Base-by-base conservation (phyloP, 163 green algal species). In the Prototheca wickerhamii region DNA sequence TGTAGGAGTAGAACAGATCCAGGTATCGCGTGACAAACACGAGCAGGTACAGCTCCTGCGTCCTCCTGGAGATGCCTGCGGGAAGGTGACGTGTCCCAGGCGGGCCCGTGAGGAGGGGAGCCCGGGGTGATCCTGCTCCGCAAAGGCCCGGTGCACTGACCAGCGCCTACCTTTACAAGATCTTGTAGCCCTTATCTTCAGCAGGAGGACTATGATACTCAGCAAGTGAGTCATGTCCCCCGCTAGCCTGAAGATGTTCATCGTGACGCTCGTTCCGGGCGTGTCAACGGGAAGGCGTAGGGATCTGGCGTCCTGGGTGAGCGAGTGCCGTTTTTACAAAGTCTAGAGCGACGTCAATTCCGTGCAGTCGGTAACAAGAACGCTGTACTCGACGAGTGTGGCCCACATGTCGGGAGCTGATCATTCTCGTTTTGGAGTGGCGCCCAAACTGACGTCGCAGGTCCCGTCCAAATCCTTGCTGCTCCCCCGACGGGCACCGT, bases 11-110 rank as follows among this genome's bases (percentile, higher is more conserved):
- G 68, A 98, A 95, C 8, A 98, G 68, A 71, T 99, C 94, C 43
- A 99, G 73, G 73, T 99, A 99, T 55, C 94, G 83, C 15, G 81
- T 92, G 18, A 93, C 57, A 63, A 99, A 99, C 2, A 99, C 94
- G 3, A 97, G 63, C 0, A 80, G 75, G 69, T 99, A 99, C 28
- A 98, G 80, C 79, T 98, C 91, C 74, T 98, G 92, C 2, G 94
- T 99, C 71, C 91, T 94, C 21, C 96, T 70, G 3, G 93, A 98
- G 8, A 99, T 86, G 37, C 93, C 91, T 95, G 83, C 63, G 43
- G n/a, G 28, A 18, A 32, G 23, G 43, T 25, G 26, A 34, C 25
- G 31, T 4, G 30, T 17, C 23, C 21, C 30, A 17, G 37, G 37
- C n/a, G 10, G 28, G 4, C 18, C 18, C 15, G 28, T 43, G 37